phyloP scores from a whole-genome alignment of 2,329 filamentous ascomycete genomes.

The Hysterium pulicare region DNA sequence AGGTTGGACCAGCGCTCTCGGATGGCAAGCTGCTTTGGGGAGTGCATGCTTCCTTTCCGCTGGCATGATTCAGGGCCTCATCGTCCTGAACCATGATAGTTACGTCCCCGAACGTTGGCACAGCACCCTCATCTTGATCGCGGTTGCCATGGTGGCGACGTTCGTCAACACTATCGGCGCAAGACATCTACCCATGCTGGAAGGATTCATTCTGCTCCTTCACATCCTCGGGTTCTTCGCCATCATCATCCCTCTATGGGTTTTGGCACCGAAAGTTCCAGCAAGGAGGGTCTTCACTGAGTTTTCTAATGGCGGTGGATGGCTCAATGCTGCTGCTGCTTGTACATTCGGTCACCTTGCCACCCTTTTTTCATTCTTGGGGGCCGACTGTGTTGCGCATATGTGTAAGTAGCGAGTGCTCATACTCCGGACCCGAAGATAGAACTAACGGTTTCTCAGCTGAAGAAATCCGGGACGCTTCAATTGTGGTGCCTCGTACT shows the following conservation, averaged over 20 bases:
- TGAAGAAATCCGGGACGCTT: conserved; percentile 39
- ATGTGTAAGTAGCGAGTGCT: conserved; percentile 14
- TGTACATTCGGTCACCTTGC: background rate
- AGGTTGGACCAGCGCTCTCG: conserved; percentile 34
- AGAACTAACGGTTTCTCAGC: conserved; percentile 7
- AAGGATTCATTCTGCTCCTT: conserved; percentile 41
- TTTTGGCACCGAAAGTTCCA: conserved; percentile 27
- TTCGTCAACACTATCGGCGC: conserved; percentile 42
- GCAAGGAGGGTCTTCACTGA: conserved; percentile 42
- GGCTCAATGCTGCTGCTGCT: conserved; percentile 26
- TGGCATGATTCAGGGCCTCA: conserved; percentile 8
- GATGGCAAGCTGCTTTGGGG: conserved; percentile 29
- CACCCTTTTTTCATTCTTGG: conserved; percentile 3
- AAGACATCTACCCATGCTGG: conserved; percentile 39
- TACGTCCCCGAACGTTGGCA: conserved; percentile 42
- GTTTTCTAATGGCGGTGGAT: conserved; percentile 45
- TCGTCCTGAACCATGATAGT: conserved; percentile 26
- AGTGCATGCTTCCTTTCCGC: conserved; percentile 8
- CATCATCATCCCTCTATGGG: conserved; percentile 37
- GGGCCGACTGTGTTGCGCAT: conserved; percentile 35
- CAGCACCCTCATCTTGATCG: conserved; percentile 44
- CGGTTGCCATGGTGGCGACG: conserved; percentile 29
- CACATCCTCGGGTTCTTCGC: conserved; percentile 47
- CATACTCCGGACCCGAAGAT: background rate
- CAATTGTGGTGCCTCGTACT: conserved; percentile 29